Percentiles rank a stretch among this genome's conserved stretches.
phyloP scores from a whole-genome alignment of 1,139 yeast genomes.

The Nakaseomyces nivariensis region DNA sequence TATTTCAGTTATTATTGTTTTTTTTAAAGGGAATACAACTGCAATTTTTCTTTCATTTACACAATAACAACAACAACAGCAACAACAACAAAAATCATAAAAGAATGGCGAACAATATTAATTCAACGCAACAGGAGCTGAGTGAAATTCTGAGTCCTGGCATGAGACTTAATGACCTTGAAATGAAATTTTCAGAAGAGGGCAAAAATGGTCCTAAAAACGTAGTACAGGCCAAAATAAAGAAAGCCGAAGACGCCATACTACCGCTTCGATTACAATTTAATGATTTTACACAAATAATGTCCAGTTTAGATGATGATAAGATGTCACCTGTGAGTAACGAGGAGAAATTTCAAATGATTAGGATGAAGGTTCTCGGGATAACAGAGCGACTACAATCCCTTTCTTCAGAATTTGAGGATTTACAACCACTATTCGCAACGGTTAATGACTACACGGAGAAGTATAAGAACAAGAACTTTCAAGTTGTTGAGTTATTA shows the following conservation, averaged over 20 bases:
- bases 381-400: slow-evolving; percentile 17
- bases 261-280: slow-evolving; percentile 24
- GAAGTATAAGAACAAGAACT: slow-evolving; percentile 16
- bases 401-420: slow-evolving; percentile 19
- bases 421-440: slow-evolving; percentile 21
- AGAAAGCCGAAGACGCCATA: slow-evolving; percentile 14
- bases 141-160: slow-evolving; percentile 7
- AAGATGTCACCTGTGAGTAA: slow-evolving; percentile 9
- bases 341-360: slow-evolving; percentile 17
- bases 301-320: slow-evolving; percentile 17
- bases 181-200: slow-evolving; percentile 11
- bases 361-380: slow-evolving; percentile 17
- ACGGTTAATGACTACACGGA: slow-evolving; percentile 20
- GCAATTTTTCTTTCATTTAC: too few species aligned
- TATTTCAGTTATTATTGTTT: too few species aligned
- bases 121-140: not conserved
- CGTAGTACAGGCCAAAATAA: slow-evolving; percentile 8
- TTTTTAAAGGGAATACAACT: too few species aligned
- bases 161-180: slow-evolving; percentile 16
- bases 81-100: too few species aligned
- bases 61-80: too few species aligned
- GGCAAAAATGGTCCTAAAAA: slow-evolving; percentile 7
- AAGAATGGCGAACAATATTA: not conserved
- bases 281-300: slow-evolving; percentile 21
- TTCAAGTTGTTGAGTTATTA: slow-evolving; percentile 20